A percentile compares a stretch with the other conserved stretches of the same genome.
phyloP scores from a whole-genome alignment of 148 eudicot genomes.

The Selenicereus undatus region DNA sequence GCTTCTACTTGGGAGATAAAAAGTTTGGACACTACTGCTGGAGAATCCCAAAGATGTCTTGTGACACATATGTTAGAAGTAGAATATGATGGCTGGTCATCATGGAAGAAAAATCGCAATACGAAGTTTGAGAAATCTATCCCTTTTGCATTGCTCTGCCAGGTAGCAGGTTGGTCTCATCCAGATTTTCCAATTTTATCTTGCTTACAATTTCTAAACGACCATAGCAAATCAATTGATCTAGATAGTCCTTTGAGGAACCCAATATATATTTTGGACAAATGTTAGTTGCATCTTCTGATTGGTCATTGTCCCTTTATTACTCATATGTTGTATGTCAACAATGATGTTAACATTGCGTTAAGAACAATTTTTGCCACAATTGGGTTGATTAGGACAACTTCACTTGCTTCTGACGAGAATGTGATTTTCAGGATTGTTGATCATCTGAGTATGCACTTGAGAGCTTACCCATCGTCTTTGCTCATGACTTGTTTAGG shows the following conservation, averaged over 20 bases:
- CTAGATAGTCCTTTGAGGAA: neutral
- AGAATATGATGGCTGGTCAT: conserved; percentile 54
- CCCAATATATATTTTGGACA: neutral
- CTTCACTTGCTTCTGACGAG: neutral
- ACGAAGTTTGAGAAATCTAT: conserved; percentile 77
- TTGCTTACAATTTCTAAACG: neutral
- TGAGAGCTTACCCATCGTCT: neutral
- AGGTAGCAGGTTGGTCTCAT: conserved; percentile 79
- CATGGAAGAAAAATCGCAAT: conserved; percentile 68
- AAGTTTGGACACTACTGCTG: conserved; percentile 38
- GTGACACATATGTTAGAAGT: conserved; percentile 87
- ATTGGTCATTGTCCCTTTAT: neutral
- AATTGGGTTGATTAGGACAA: neutral
- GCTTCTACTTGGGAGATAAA: conserved; percentile 97
- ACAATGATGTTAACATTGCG: neutral
- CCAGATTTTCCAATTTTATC: neutral
- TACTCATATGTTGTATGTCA: neutral
- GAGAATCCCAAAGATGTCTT: conserved; percentile 54
- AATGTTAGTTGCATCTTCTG: neutral
- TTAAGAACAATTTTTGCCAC: neutral
- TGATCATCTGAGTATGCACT: neutral
- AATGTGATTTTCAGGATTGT: neutral
- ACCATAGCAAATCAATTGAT: conserved; percentile 8
- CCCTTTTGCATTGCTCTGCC: conserved; percentile 81
- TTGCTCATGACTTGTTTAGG: conserved; percentile 40